phyloP scores from a whole-genome alignment of 805 yeast genomes.

The Candida ipomoeae region DNA sequence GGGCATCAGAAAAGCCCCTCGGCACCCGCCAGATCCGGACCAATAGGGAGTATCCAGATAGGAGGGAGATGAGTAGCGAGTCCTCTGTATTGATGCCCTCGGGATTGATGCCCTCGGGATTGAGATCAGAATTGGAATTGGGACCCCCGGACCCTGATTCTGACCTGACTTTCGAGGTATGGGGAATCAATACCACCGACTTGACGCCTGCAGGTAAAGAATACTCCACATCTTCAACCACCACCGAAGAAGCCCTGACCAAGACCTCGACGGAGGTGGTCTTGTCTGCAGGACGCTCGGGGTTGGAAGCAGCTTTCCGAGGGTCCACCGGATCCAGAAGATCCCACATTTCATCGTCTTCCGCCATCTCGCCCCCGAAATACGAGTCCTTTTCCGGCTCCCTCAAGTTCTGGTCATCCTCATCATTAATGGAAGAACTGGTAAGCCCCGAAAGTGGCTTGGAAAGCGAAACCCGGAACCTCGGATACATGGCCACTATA shows the following conservation, averaged over 20 bases:
- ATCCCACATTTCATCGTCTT: conserved; percentile 22
- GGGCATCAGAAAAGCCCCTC: conserved; percentile 23
- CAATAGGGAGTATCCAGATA: conserved; percentile 39
- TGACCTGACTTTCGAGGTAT: conserved; percentile 4
- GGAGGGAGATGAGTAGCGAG: conserved; percentile 34
- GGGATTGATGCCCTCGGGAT: too few species aligned
- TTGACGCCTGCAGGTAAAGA: conserved; percentile 30
- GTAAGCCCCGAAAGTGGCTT: conserved; percentile 35
- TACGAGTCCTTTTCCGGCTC: conserved; percentile 35
- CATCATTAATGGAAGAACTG: conserved; percentile 34
- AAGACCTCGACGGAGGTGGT: conserved; percentile 21
- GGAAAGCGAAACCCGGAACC: conserved; percentile 27
- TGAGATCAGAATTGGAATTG: too few species aligned
- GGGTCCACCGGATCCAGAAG: conserved; percentile 4
- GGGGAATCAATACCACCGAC: conserved; percentile 25
- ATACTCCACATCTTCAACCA: conserved; percentile 29
- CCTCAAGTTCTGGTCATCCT: conserved; percentile 30
- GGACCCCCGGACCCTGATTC: too few species aligned
- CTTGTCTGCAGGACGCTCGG: conserved; percentile 5
- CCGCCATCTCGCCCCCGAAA: conserved; percentile 35
- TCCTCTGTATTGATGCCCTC: conserved; percentile 26
- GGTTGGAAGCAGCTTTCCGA: not conserved
- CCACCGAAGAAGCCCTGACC: conserved; percentile 29
- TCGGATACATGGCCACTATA: conserved; percentile 29
- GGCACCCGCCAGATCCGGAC: conserved; percentile 38